Evolutionary conservation across 768 basidiomycete species (phyloP), one percentile per base, ranked within the genome.

Genomic region (Leccinum barrowsii): DNA sequence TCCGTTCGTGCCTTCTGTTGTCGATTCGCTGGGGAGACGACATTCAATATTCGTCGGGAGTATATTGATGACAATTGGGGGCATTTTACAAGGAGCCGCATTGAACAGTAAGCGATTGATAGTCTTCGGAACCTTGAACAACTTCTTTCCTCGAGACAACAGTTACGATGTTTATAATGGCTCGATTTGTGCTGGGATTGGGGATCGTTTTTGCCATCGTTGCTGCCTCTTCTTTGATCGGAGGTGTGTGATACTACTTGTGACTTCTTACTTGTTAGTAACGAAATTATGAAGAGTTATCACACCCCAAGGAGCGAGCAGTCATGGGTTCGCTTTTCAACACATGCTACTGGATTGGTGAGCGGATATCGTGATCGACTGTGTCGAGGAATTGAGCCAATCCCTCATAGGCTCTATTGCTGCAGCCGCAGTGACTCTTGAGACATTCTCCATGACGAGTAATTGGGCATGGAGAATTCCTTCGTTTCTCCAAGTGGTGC

Each of bases 381-480:
- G 17, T 11, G n/a, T 37, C 13, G 17, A 17, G 4, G 2, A 1
- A 24, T 24, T 12, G 2, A 34, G 5, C 19, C 53, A 17, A 68
- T 24, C 10, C 7, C 2, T 21, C 5, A 7, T n/a, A 67, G 66
- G 66, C n/a, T 32, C 67, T 30, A 7, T 68, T 7, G 30, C 34
- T 24, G 83, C 85, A 5, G 83, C 84, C 8, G 82, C 78, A 5
- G 57, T 60, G 19, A 89, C 85, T 0, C 80, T 87, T 35, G 82
- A 83, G 8, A 88, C 88, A 0, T 89, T 87, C 74, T 59, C 73
- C 8, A 84, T 87, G 77, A 50, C 63, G 0, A 80, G 63, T 51
- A 78, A 82, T 63, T 85, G 84, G 85, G 83, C 81, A 11, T 87
- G 86, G 86, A 78, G 86, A n/a, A 85, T 87, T 21, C 86, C 85